Conservation (phyloP, 2,329 filamentous ascomycete genomes). For the Coniella vitis region DNA sequence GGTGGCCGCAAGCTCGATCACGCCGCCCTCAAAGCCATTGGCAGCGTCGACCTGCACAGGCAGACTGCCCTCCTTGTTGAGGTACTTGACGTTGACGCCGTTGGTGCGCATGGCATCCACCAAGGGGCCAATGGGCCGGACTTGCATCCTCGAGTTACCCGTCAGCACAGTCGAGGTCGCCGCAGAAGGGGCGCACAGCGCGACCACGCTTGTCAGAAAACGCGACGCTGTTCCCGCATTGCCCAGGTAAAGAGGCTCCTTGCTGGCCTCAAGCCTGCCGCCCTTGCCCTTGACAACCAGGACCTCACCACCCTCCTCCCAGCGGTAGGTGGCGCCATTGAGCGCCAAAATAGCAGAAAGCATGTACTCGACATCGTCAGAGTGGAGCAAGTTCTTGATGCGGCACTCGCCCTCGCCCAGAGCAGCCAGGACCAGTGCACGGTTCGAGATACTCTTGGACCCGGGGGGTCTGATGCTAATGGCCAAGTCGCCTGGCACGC, state of each 20-base stretch:
- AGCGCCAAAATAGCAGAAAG: slow-evolving; percentile 81
- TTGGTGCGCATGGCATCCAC: slow-evolving; percentile 86
- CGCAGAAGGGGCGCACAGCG: slow-evolving; percentile 64
- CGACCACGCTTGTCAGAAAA: slow-evolving; percentile 87
- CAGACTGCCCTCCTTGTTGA: slow-evolving; percentile 76
- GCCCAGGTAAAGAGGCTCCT: slow-evolving; percentile 78
- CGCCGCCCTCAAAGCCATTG: slow-evolving; percentile 75
- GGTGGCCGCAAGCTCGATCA: slow-evolving; percentile 87
- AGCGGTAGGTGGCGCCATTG: slow-evolving; percentile 80
- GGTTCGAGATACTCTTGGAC: slow-evolving; percentile 96
- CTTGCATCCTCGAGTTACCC: slow-evolving; percentile 93
- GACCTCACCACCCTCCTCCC: slow-evolving; percentile 91
- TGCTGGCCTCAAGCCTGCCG: slow-evolving; percentile 71
- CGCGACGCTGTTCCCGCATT: slow-evolving; percentile 95
- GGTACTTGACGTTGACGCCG: slow-evolving; percentile 78
- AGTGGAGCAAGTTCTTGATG: slow-evolving; percentile 88
- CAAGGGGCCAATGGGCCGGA: slow-evolving; percentile 84
- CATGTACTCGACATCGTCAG: slow-evolving; percentile 97
- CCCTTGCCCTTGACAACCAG: slow-evolving; percentile 86
- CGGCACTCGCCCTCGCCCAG: slow-evolving; percentile 79
- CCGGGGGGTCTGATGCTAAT: slow-evolving; percentile 83
- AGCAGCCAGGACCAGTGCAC: slow-evolving; percentile 87
- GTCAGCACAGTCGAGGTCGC: slow-evolving; percentile 73
- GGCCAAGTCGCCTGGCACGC: slow-evolving; percentile 57
- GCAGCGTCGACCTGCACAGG: slow-evolving; percentile 78